Evolutionary conservation across 352 stramenopile genomes (phyloP), one percentile per base, ranked within the genome.

Genomic region (Phytophthora lateralis): DNA sequence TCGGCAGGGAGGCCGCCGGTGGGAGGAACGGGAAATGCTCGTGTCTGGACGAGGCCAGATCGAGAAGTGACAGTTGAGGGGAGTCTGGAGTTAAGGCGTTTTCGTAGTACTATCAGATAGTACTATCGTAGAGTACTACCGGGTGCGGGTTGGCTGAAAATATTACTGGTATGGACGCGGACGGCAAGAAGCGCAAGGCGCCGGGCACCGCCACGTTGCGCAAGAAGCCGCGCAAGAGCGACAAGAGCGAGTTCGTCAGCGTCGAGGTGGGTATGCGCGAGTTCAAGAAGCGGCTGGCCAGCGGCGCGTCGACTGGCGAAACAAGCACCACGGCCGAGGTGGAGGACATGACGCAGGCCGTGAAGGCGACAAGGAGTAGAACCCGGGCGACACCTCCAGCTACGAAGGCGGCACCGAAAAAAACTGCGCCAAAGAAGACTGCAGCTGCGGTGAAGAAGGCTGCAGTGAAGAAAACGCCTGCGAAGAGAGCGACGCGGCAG

Each of bases 191-290:
- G 55, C 66, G 66, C 59, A 71, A 68, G 63, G 58, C 51, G 29
- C 38, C 17, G 34, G 15, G 47, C 24, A 27, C 34, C 9, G 15
- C 44, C 10, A 18, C 47, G 17, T 17, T 35, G 32, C 63, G 46
- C 20, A 78, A 80, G 63, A 82, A 77, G 55, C 53, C 70, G 32
- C 76, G 71, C 26, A 30, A 30, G 6, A 49, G 65, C 12, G 70
- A 73, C 39, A 70, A 75, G 60, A 90, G 81, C 61, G 83, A 92
- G 73, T 92, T 92, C 54, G 75, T 92, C 37, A 87, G 76, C 59
- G 77, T 89, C 41, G 75, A 87, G 53, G 80, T 88, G 32, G 81
- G 83, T 15, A 85, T 92, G 75, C 80, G 83, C 44, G 83, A 85
- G 59, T 71, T 92, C 24, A 77, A 80, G 52, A 79, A 80, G 49